Evolutionary conservation across 371 early-diverging fungal genomes (phyloP).

Genomic region (Lichtheimia ornata): DNA sequence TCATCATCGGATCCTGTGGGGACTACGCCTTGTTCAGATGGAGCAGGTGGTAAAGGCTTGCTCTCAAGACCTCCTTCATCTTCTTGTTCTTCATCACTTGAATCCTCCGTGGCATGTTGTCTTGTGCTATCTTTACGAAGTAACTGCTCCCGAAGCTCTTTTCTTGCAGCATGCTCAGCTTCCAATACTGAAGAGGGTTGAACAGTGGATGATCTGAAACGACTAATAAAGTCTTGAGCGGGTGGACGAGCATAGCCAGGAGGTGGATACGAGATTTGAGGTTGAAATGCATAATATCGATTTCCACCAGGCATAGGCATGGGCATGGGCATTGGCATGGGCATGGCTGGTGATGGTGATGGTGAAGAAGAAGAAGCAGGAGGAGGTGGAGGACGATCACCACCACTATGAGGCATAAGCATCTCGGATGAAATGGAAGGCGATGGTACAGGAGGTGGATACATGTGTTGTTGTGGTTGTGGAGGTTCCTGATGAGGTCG

Average conservation of each 20-base stretch:
- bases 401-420: no score
- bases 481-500: neutral
- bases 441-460: no score
- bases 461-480: no score
- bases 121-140: constrained; percentile 11
- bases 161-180: constrained; percentile 13
- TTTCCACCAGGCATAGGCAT: constrained; percentile 6
- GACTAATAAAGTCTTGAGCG: constrained; percentile 18
- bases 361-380: no score
- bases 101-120: constrained; percentile 5
- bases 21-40: neutral
- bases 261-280: constrained; percentile 13
- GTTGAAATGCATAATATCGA: neutral
- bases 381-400: no score
- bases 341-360: neutral
- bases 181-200: constrained; percentile 13
- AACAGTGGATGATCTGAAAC: constrained; percentile 14
- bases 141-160: neutral
- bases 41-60: no score
- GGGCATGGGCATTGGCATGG: constrained; percentile 5
- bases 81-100: constrained; percentile 14
- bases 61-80: neutral
- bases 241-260: constrained; percentile 13
- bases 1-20: neutral
- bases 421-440: no score